Evolutionary conservation across 1,139 yeast species (phyloP).

Genomic region (Tardiomyces depauwii): DNA sequence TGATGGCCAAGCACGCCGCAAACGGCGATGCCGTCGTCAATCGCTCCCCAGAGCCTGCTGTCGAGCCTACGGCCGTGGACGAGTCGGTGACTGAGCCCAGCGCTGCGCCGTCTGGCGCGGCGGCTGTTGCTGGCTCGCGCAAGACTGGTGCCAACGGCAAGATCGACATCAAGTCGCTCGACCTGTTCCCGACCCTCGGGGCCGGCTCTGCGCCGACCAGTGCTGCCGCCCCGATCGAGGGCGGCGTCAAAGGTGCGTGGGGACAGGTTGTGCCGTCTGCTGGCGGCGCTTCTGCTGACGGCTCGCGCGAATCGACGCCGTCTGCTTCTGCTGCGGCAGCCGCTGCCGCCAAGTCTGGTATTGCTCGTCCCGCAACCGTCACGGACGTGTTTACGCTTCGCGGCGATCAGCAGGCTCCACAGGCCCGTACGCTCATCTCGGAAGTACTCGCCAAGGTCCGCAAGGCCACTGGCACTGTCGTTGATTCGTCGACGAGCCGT

Average conservation of each 20-base stretch:
- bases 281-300: slow-evolving; percentile 27
- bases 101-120: slow-evolving; percentile 5
- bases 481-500: slow-evolving; percentile 77
- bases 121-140: slow-evolving; percentile 3
- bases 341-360: slow-evolving; percentile 16
- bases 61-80: slow-evolving; percentile 10
- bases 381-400: slow-evolving; percentile 18
- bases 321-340: too few species aligned
- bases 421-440: slow-evolving; percentile 10
- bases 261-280: slow-evolving; percentile 33
- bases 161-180: slow-evolving; percentile 11
- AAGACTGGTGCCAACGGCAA: slow-evolving; percentile 3
- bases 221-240: slow-evolving; percentile 3
- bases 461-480: slow-evolving; percentile 49
- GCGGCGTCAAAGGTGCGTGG: slow-evolving; percentile 21
- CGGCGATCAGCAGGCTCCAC: slow-evolving; percentile 14
- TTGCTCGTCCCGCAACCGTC: slow-evolving; percentile 16
- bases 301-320: too few species aligned
- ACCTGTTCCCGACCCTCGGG: slow-evolving; percentile 71
- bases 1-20: slow-evolving; percentile 13
- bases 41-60: slow-evolving; percentile 3
- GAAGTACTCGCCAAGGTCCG: slow-evolving; percentile 44
- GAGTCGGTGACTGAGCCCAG: slow-evolving; percentile 7
- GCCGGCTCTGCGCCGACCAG: slow-evolving; percentile 21
- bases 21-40: slow-evolving; percentile 4